phyloP scores from a whole-genome alignment of 331 rosid species.

The Erythrophleum ivorense region DNA sequence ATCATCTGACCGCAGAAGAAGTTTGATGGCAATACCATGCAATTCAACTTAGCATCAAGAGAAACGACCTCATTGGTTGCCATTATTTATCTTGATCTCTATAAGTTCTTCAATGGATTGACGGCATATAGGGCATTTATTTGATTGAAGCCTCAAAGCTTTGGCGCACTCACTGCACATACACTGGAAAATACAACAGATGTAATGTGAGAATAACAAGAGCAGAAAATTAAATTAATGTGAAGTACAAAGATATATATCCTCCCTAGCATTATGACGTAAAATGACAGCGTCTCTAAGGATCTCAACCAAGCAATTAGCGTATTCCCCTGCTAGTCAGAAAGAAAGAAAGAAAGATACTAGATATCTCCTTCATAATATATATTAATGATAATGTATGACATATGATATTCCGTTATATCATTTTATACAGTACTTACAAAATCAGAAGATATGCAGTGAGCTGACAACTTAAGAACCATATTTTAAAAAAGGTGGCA shows the following conservation, averaged over 20 bases:
- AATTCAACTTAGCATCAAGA: slow-evolving; percentile 44
- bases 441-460: neutral
- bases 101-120: slow-evolving; percentile 87
- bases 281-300: slow-evolving; percentile 2
- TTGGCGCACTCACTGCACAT: slow-evolving; percentile 94
- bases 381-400: neutral
- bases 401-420: neutral
- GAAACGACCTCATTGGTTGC: slow-evolving; percentile 45
- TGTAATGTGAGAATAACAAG: slow-evolving; percentile 22
- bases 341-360: slow-evolving; percentile 1
- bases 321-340: neutral
- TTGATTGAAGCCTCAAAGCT: slow-evolving; percentile 71
- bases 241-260: neutral
- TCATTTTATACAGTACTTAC: slow-evolving; percentile 8
- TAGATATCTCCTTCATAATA: slow-evolving; percentile 9
- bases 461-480: slow-evolving; percentile 3
- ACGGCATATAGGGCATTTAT: slow-evolving; percentile 95
- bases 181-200: slow-evolving; percentile 62
- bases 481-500: neutral
- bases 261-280: slow-evolving; percentile 2
- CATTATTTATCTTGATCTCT: slow-evolving; percentile 73
- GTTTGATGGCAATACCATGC: slow-evolving; percentile 50
- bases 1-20: slow-evolving; percentile 38
- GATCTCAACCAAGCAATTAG: slow-evolving; percentile 23
- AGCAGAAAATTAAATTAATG: slow-evolving; percentile 15